Conservation (phyloP, 1,139 yeast genomes). For the Sugiyamaella novakii region DNA sequence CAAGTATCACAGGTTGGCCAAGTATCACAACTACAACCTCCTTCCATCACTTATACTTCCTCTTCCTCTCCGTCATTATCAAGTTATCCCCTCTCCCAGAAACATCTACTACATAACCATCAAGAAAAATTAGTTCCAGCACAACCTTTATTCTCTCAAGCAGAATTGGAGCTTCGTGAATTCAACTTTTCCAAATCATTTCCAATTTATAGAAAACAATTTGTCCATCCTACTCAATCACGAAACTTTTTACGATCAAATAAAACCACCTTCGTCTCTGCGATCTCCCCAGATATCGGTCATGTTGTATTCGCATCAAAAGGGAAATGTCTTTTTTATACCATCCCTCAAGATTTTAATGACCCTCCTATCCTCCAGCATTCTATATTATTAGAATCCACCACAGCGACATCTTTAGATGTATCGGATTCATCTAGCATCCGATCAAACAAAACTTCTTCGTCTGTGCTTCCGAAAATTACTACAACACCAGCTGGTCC, state of each 20-base stretch:
- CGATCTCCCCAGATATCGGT: slow-evolving; percentile 64
- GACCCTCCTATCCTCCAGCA: slow-evolving; percentile 60
- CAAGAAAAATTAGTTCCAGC: slow-evolving; percentile 10
- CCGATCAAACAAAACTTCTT: slow-evolving; percentile 13
- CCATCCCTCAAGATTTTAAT: slow-evolving; percentile 49
- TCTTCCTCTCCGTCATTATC: not conserved
- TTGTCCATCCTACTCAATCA: slow-evolving; percentile 66
- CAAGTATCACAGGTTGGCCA: not conserved
- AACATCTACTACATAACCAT: slow-evolving; percentile 2
- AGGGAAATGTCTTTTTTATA: slow-evolving; percentile 47
- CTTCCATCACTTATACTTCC: not conserved
- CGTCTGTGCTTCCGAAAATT: slow-evolving; percentile 1
- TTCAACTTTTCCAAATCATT: slow-evolving; percentile 67
- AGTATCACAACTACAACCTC: not conserved
- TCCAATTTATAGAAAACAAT: slow-evolving; percentile 74
- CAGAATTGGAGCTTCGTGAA: slow-evolving; percentile 35
- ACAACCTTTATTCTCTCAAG: slow-evolving; percentile 16
- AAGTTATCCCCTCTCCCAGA: slow-evolving; percentile 7
- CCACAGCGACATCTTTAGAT: not conserved
- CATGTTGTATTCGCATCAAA: slow-evolving; percentile 66
- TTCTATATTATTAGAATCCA: slow-evolving; percentile 34
- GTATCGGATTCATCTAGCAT: slow-evolving; percentile 9
- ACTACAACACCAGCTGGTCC: not conserved
- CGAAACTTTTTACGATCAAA: slow-evolving; percentile 52
- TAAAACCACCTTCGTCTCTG: slow-evolving; percentile 57